phyloP scores from a whole-genome alignment of 352 stramenopile species.

The Blastocystis sp. region DNA sequence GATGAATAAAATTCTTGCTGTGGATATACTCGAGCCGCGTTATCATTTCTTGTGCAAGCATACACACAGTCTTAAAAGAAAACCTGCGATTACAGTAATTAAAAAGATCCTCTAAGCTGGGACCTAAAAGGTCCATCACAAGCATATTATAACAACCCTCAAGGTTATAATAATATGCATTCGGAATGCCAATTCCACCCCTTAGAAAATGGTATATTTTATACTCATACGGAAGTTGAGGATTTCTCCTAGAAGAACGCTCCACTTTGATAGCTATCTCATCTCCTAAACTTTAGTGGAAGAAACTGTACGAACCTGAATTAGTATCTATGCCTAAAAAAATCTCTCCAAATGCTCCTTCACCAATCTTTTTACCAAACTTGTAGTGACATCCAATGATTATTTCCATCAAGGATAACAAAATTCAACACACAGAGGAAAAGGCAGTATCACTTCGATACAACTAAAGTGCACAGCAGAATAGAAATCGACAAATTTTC shows the following conservation, averaged over 20 bases:
- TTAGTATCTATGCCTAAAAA: slow-evolving; percentile 91
- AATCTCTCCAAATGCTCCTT: slow-evolving; percentile 97
- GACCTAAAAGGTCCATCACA: slow-evolving; percentile 96
- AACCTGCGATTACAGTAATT: slow-evolving; percentile 85
- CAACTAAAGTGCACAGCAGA: background rate
- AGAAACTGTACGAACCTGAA: slow-evolving; percentile 67
- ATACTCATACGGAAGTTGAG: slow-evolving; percentile 96
- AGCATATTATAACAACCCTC: slow-evolving; percentile 96
- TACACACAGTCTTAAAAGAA: slow-evolving; percentile 83
- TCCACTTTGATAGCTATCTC: slow-evolving; percentile 98
- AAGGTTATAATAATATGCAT: slow-evolving; percentile 95
- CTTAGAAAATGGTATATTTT: slow-evolving; percentile 99
- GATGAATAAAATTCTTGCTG: slow-evolving; percentile 87
- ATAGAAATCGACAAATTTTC: background rate
- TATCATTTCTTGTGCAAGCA: slow-evolving; percentile 84
- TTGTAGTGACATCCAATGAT: slow-evolving; percentile 66
- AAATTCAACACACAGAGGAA: background rate
- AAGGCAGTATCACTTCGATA: background rate
- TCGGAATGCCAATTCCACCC: slow-evolving; percentile 91
- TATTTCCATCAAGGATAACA: background rate
- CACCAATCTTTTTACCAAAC: slow-evolving; percentile 95
- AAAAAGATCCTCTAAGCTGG: slow-evolving; percentile 88
- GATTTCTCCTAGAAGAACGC: slow-evolving; percentile 80
- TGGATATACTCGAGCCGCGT: slow-evolving; percentile 86
- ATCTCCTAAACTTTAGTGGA: background rate